Conservation (phyloP, 225 moss, liverwort and hornwort species). For the Physcomitrellopsis africana region DNA sequence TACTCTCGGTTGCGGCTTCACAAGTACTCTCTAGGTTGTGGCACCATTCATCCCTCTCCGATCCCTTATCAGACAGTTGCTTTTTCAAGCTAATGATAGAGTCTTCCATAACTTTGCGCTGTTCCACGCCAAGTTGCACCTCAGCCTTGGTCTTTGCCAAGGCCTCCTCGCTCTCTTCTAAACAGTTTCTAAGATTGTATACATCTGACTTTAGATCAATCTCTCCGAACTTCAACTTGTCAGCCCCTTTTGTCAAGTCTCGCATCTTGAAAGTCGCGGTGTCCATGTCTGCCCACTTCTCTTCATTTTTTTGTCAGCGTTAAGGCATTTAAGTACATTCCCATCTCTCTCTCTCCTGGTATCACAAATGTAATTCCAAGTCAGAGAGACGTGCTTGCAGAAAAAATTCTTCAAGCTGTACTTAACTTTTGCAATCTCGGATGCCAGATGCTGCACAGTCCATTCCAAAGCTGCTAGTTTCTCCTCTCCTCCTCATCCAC, state of each 20-base stretch:
- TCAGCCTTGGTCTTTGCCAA: conserved; percentile 37
- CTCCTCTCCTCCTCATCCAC: conserved; percentile 48
- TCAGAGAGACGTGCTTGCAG: conserved; percentile 52
- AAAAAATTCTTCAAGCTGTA: conserved; percentile 41
- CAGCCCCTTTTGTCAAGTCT: conserved; percentile 54
- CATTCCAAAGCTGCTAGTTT: conserved; percentile 66
- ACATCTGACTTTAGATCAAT: conserved; percentile 49
- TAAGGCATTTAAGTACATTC: conserved; percentile 47
- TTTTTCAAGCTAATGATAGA: conserved; percentile 54
- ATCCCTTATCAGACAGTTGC: conserved; percentile 46
- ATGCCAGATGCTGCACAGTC: conserved; percentile 67
- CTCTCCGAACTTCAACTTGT: conserved; percentile 60
- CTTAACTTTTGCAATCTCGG: conserved; percentile 58
- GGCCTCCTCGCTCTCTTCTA: conserved; percentile 54
- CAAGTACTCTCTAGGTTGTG: conserved; percentile 53
- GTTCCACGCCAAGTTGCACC: conserved; percentile 43
- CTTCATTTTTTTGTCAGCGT: conserved; percentile 31
- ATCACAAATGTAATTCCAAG: conserved; percentile 49
- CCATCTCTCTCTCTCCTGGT: conserved; percentile 60
- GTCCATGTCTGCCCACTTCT: conserved; percentile 47
- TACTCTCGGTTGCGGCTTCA: conserved; percentile 38
- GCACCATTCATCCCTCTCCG: conserved; percentile 46
- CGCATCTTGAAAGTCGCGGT: conserved; percentile 47
- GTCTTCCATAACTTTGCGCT: conserved; percentile 53
- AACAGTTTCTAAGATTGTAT: conserved; percentile 34